phyloP scores from a whole-genome alignment of 108 stramenopile species.

The Cyclotella kingstonii region DNA sequence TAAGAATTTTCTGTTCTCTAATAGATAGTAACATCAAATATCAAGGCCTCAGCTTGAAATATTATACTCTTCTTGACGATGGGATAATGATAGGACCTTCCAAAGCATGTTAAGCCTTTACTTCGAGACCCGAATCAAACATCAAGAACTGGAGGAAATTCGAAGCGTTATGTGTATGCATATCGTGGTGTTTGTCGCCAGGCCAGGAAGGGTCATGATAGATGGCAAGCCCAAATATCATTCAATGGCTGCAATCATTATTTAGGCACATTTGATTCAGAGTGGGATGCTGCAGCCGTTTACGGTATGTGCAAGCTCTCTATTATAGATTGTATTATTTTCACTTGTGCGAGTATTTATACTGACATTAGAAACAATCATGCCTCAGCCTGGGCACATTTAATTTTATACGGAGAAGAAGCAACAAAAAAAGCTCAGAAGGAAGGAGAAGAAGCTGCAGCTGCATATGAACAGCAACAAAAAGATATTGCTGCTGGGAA shows the following conservation, averaged over 20 bases:
- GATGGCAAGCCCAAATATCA: slow-evolving; percentile 90
- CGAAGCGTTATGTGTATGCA: slow-evolving; percentile 86
- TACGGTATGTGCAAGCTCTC: slow-evolving; percentile 39
- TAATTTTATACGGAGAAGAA: slow-evolving; percentile 85
- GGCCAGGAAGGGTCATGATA: slow-evolving; percentile 86
- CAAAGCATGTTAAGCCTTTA: slow-evolving; percentile 74
- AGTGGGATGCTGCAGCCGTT: slow-evolving; percentile 90
- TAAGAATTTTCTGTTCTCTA: neutral
- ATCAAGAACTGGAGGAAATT: slow-evolving; percentile 79
- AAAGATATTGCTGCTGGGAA: slow-evolving; percentile 75
- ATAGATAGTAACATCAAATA: neutral
- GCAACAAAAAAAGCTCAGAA: slow-evolving; percentile 80
- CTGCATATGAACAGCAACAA: slow-evolving; percentile 77
- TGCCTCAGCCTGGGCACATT: slow-evolving; percentile 72
- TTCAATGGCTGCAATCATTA: slow-evolving; percentile 86
- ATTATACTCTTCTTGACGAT: no score
- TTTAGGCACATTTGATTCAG: slow-evolving; percentile 87
- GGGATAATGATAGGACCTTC: slow-evolving; percentile 74
- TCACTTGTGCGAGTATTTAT: neutral
- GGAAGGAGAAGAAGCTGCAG: slow-evolving; percentile 89
- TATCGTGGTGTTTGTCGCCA: slow-evolving; percentile 89
- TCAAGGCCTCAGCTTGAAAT: no score
- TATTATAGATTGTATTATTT: neutral
- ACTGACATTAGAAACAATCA: neutral
- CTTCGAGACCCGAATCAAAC: slow-evolving; percentile 86